These are phyloP conservation scores for Populus hybrid DNA, from an alignment of 441 rosid genomes.

Conservation along the genomic window DNA sequence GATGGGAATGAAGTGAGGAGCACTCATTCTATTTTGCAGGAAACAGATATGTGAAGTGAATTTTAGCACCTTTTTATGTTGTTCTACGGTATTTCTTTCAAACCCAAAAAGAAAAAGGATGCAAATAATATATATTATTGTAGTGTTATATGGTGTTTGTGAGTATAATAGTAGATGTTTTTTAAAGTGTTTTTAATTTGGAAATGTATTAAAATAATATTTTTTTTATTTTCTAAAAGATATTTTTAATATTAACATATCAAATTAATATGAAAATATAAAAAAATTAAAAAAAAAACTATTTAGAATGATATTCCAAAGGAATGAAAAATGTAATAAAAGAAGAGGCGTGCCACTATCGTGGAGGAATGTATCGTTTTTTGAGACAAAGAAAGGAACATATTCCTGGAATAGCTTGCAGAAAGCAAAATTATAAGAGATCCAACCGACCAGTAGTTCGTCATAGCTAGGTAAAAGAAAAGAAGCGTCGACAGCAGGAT, in stretches of 20 bases:
- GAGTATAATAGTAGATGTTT: no score
- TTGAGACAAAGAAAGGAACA: background rate
- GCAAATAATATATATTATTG: no score
- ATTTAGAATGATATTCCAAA: no score
- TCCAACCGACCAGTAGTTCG: background rate
- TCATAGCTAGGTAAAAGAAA: background rate
- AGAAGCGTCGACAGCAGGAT: conserved; percentile 91
- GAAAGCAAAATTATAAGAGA: background rate
- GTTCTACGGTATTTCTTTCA: background rate
- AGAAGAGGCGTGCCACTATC: background rate
- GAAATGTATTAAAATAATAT: no score
- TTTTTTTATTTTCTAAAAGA: no score
- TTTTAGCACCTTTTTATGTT: background rate
- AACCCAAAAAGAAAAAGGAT: background rate
- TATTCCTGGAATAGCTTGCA: background rate
- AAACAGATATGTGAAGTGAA: background rate
- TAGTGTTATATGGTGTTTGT: no score
- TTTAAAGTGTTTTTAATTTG: no score
- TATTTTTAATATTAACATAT: no score
- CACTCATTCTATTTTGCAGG: conserved; percentile 27
- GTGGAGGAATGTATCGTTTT: background rate
- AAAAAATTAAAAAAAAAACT: no score
- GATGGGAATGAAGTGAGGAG: conserved; percentile 42
- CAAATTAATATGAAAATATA: no score
- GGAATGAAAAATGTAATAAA: no score